Conservation (phyloP, 768 basidiomycete genomes). For the Rossbeevera mucosa region DNA sequence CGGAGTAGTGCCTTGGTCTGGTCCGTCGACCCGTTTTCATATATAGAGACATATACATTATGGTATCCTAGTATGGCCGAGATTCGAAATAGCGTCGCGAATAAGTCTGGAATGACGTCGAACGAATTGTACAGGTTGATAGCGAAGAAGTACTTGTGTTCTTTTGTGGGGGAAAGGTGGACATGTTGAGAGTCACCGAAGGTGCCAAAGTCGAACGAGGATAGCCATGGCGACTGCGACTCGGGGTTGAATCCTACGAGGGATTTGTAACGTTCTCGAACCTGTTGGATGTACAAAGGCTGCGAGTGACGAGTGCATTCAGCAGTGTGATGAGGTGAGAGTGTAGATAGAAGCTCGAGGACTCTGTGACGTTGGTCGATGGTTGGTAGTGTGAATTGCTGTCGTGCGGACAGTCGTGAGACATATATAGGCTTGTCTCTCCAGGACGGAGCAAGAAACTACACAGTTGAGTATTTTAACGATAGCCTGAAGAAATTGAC, state of each 20-base stretch:
- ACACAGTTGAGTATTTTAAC: neutral
- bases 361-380: constrained; percentile 81
- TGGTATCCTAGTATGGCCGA: constrained; percentile 91
- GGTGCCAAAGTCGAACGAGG: constrained; percentile 43
- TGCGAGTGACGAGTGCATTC: constrained; percentile 87
- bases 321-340: constrained; percentile 89
- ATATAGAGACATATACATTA: constrained; percentile 97
- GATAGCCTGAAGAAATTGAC: neutral
- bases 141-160: constrained; percentile 99
- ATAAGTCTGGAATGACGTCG: constrained; percentile 96
- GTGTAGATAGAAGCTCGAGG: constrained; percentile 78
- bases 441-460: constrained; percentile 43
- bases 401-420: constrained; percentile 50
- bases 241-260: constrained; percentile 75
- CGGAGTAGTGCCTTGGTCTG: constrained; percentile 96
- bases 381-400: constrained; percentile 71
- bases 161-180: constrained; percentile 40
- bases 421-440: constrained; percentile 46
- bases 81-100: constrained; percentile 92
- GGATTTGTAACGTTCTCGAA: constrained; percentile 75
- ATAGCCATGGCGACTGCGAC: constrained; percentile 56
- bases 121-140: constrained; percentile 99
- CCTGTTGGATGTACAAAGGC: constrained; percentile 80
- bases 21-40: constrained; percentile 98
- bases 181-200: constrained; percentile 40